These are phyloP conservation scores for Candida michaelii DNA, from an alignment of 805 yeast species.

Conservation along the genomic window DNA sequence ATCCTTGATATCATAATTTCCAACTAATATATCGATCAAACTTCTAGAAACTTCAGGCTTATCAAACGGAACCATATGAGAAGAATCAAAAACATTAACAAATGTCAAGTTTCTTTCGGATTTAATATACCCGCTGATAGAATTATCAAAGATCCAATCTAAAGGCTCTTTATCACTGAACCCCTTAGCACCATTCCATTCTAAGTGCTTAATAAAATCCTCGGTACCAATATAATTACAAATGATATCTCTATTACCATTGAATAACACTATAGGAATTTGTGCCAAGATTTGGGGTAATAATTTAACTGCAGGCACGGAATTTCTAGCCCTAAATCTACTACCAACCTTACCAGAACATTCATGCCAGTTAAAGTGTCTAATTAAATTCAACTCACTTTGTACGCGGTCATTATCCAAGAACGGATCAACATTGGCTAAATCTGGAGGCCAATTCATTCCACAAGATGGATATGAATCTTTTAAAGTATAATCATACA, in stretches of 20 bases:
- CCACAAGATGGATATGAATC: constrained; percentile 89
- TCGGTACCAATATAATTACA: constrained; percentile 83
- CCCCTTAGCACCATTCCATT: constrained; percentile 66
- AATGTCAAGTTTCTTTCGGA: constrained; percentile 72
- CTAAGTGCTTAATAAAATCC: constrained; percentile 56
- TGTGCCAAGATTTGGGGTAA: constrained; percentile 64
- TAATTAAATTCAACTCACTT: constrained; percentile 48
- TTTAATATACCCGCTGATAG: constrained; percentile 38
- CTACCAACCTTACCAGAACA: constrained; percentile 64
- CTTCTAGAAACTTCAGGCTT: constrained; percentile 68
- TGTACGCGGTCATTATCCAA: constrained; percentile 48
- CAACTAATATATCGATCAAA: constrained; percentile 54
- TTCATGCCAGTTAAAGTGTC: constrained; percentile 64
- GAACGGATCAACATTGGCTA: constrained; percentile 50
- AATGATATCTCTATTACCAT: constrained; percentile 85
- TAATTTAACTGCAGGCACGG: constrained; percentile 61
- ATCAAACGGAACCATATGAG: constrained; percentile 95
- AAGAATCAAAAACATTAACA: constrained; percentile 68
- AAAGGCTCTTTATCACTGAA: constrained; percentile 32
- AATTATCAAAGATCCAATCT: constrained; percentile 47
- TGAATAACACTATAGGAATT: constrained; percentile 68
- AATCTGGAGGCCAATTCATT: constrained; percentile 82
- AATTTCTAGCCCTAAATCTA: constrained; percentile 48
- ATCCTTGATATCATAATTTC: constrained; percentile 24
- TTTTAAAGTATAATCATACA: constrained; percentile 72